Conservation (phyloP, 2,329 filamentous ascomycete genomes). For the Aureobasidium sp. region DNA sequence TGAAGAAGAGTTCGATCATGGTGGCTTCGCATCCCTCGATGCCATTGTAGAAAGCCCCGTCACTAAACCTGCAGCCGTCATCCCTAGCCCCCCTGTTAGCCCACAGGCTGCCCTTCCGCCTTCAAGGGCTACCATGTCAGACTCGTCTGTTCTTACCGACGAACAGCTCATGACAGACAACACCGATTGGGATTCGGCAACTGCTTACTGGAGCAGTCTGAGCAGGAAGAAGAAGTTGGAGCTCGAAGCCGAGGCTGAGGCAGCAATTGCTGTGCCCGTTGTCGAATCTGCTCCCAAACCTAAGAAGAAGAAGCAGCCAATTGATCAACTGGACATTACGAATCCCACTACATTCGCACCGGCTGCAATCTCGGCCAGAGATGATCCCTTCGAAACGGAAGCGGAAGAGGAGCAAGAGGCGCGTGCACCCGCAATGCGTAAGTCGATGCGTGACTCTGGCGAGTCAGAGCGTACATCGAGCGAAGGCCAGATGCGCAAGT, state of each 20-base stretch:
- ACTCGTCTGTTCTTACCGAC: conserved; percentile 4
- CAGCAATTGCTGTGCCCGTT: conserved; percentile 16
- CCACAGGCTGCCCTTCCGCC: conserved; percentile 16
- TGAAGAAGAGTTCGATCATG: conserved; percentile 59
- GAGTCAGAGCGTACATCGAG: conserved; percentile 11
- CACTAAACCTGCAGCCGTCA: conserved; percentile 14
- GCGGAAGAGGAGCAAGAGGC: background rate
- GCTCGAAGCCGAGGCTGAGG: conserved; percentile 47
- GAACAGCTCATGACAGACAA: conserved; percentile 21
- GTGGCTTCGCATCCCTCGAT: conserved; percentile 63
- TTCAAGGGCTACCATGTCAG: background rate
- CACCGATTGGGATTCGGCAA: conserved; percentile 57
- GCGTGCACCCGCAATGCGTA: conserved; percentile 30
- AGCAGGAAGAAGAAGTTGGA: conserved; percentile 54
- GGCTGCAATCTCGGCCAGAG: conserved; percentile 1
- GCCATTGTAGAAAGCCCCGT: conserved; percentile 58
- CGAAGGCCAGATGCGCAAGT: conserved; percentile 28
- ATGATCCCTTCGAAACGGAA: background rate
- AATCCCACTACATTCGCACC: conserved; percentile 13
- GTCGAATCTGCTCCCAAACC: conserved; percentile 39
- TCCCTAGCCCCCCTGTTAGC: conserved; percentile 19
- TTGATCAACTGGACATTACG: conserved; percentile 15
- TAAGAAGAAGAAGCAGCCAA: conserved; percentile 33
- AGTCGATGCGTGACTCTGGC: conserved; percentile 22
- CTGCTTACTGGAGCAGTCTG: conserved; percentile 60